Percentiles rank a stretch among this genome's conserved stretches.
phyloP scores from a whole-genome alignment of 202 grass and related monocot species.

The Bolboschoenoplectus hybrid region DNA sequence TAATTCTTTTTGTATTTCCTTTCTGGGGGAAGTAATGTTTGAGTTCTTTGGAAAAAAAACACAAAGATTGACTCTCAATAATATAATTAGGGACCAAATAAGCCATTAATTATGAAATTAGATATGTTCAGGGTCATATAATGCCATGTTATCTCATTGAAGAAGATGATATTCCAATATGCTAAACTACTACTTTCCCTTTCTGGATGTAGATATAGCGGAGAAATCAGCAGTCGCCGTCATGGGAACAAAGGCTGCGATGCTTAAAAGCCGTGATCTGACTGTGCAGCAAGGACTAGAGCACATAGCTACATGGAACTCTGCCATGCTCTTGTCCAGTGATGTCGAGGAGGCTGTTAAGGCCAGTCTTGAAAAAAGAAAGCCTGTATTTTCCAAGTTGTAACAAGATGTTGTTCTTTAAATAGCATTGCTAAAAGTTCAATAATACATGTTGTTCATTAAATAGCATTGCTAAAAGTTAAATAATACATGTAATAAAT shows the following conservation, averaged over 20 bases:
- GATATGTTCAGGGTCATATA: neutral
- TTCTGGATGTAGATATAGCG: constrained; percentile 52
- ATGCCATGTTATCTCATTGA: neutral
- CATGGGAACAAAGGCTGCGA: constrained; percentile 79
- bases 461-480: neutral
- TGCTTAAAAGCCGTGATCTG: constrained; percentile 80
- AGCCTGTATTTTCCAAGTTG: constrained; percentile 82
- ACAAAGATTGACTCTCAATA: neutral
- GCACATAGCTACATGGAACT: constrained; percentile 84
- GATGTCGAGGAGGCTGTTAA: constrained; percentile 79
- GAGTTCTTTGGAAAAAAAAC: neutral
- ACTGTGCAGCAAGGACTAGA: constrained; percentile 86
- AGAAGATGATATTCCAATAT: neutral
- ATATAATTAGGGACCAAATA: neutral
- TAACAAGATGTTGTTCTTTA: constrained; percentile 33
- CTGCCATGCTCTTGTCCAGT: constrained; percentile 72
- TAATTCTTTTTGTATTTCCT: neutral
- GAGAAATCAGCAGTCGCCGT: constrained; percentile 79
- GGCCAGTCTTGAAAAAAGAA: constrained; percentile 65
- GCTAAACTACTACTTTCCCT: neutral
- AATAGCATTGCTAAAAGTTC: neutral
- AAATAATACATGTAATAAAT: constrained; percentile 14
- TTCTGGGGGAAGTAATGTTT: neutral
- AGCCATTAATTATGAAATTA: neutral
- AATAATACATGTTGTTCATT: neutral